Percentiles rank a stretch among this genome's conserved stretches.
Evolutionary conservation across 192 early-diverging fungal genomes (phyloP).

Genomic region (Backusella parvicylindrica): DNA sequence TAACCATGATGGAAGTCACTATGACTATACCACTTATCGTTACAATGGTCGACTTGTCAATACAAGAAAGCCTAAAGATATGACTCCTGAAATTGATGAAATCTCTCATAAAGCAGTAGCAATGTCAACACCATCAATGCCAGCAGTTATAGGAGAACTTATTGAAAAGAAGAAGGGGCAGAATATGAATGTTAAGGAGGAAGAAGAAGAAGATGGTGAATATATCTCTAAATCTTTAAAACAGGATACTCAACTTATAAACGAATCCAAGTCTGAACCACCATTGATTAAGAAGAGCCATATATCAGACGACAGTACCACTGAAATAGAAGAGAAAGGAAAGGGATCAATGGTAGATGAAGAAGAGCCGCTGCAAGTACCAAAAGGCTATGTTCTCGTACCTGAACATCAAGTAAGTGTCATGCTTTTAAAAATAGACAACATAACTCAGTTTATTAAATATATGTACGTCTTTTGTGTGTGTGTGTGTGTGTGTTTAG

Average conservation of each 20-base stretch:
- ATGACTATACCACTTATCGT: neutral
- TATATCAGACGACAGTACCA: neutral
- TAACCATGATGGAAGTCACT: neutral
- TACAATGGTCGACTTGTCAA: conserved; percentile 10
- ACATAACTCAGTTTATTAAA: neutral
- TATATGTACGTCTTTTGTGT: neutral
- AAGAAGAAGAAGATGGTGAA: neutral
- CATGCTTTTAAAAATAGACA: neutral
- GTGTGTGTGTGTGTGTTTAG: too few relatives aligned
- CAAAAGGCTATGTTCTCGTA: conserved; percentile 24
- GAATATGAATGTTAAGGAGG: neutral
- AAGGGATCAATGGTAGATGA: neutral
- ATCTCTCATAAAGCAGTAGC: neutral
- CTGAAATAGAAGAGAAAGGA: neutral
- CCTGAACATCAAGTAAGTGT: conserved; percentile 22
- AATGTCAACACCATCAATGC: neutral
- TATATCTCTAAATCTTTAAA: neutral
- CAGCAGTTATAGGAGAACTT: neutral
- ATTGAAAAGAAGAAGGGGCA: neutral
- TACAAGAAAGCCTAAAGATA: neutral
- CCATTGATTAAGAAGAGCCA: neutral
- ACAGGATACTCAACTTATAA: neutral
- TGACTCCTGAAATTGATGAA: neutral
- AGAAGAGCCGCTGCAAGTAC: conserved; percentile 11
- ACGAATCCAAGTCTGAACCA: neutral